Base-by-base conservation (phyloP, 495 filamentous ascomycete species). In the Xylaria venustula region DNA sequence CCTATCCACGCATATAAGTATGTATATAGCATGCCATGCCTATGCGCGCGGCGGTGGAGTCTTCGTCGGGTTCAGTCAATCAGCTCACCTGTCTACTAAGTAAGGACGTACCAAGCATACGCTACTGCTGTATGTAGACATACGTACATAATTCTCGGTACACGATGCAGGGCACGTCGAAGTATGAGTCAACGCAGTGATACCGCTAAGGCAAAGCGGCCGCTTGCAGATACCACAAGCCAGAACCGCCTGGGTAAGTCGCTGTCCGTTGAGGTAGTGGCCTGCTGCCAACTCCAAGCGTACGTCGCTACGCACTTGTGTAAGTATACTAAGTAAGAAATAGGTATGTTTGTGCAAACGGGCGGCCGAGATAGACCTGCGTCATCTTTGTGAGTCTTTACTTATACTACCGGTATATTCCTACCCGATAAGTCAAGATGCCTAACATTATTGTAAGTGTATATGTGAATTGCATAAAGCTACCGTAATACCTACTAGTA, bases 181-280 rank as follows among this genome's bases (percentile, higher is more conserved):
- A 54, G 58, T 61, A 41, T 61, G 58, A 61, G 58, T 61, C 50
- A 61, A 61, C 50, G 30, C 19, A 26, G 42, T 45, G 41, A 48
- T 28, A 48, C 28, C 30, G 14, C 54, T 37, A 40, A 37, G 58
- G 40, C 49, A 51, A 61, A 52, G 49, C 50, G 58, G 50, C 42
- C 20, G 45, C 19, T 32, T 61, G 58, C 49, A 61, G 49, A 60
- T 30, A 32, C 56, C 46, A 47, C n/a, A 53, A 37, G 32, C 30
- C 7, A 37, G 50, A 53, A 7, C 30, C 19, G 36, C 46, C 37
- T 52, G 37, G 47, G 37, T n/a, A 12, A 4, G 45, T 28, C 23
- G 23, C 37, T 34, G 45, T 37, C 28, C 49, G 22, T 17, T 28
- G 50, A 36, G 56, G 54, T 37, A 51, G 20, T 30, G 45, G 23